Conservation (phyloP, 345 rosid species). For the Fremontodendron californicum region DNA sequence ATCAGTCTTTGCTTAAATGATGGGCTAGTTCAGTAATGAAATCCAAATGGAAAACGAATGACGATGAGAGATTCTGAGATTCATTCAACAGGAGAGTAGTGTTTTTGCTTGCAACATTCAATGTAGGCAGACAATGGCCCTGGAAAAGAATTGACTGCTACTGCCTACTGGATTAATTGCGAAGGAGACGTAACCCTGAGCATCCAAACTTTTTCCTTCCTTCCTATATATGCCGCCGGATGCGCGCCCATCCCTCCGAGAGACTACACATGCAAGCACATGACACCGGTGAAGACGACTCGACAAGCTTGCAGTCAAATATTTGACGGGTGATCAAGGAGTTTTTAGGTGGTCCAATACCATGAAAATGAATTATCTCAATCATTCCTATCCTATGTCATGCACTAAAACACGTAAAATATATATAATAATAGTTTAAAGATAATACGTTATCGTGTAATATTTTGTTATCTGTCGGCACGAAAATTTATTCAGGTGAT, state of each 20-base stretch:
- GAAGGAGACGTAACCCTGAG: conserved; percentile 9
- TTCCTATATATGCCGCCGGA: neutral
- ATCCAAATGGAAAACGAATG: conserved; percentile 7
- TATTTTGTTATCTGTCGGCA: neutral
- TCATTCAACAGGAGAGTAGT: neutral
- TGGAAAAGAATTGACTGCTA: neutral
- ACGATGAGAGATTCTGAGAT: neutral
- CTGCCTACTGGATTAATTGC: neutral
- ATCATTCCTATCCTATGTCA: neutral
- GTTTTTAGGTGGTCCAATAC: neutral
- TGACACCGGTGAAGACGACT: neutral
- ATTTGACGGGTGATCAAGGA: neutral
- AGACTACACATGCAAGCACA: conserved; percentile 10
- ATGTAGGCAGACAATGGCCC: neutral
- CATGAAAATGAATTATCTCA: neutral
- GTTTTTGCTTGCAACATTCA: conserved; percentile 5
- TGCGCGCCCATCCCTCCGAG: conserved; percentile 3
- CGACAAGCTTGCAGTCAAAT: neutral
- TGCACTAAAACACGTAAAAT: neutral
- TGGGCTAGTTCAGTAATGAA: neutral
- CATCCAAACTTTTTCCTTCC: neutral
- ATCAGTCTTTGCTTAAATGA: neutral
- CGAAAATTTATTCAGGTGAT: no score
- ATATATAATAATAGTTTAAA: neutral
- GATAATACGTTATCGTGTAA: no score